phyloP scores from a whole-genome alignment of 345 rosid species.

The Draba incana region DNA sequence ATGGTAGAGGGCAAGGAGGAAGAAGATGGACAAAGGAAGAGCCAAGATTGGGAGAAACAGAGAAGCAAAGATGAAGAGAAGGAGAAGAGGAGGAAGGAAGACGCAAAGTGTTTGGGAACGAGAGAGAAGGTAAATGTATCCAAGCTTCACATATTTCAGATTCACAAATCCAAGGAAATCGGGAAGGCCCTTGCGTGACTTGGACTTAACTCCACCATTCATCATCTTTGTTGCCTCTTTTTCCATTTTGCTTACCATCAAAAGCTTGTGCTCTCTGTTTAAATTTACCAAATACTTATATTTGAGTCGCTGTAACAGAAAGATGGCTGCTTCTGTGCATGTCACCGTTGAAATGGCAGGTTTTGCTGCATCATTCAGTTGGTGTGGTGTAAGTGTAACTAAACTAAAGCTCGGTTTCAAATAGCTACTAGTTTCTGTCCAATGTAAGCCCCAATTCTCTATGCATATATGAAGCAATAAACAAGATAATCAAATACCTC shows the following conservation, averaged over 20 bases:
- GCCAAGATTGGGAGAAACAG: constrained; percentile 41
- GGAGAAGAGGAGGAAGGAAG: constrained; percentile 44
- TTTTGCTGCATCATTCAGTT: constrained; percentile 40
- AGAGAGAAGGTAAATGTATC: constrained; percentile 61
- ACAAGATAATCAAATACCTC: not conserved
- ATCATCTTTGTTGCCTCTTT: constrained; percentile 56
- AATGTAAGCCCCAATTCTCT: not conserved
- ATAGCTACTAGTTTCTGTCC: constrained; percentile 7
- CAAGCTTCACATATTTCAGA: constrained; percentile 64
- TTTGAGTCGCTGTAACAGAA: constrained; percentile 35
- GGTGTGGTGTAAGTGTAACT: constrained; percentile 30
- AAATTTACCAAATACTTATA: constrained; percentile 18
- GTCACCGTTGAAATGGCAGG: constrained; percentile 40
- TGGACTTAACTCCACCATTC: constrained; percentile 49
- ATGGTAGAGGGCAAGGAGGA: constrained; percentile 46
- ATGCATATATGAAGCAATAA: not conserved
- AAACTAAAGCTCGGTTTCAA: constrained; percentile 27
- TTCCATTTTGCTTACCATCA: constrained; percentile 42
- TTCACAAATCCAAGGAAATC: constrained; percentile 57
- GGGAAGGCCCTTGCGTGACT: constrained; percentile 53
- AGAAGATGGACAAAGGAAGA: constrained; percentile 40
- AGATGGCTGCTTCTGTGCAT: constrained; percentile 44
- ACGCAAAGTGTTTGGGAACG: constrained; percentile 40
- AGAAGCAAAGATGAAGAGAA: constrained; percentile 41
- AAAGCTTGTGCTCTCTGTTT: constrained; percentile 15